These are phyloP conservation scores for Dendrocalamus latiflorus DNA, from an alignment of 202 grass and related monocot species.

Conservation along the genomic window DNA sequence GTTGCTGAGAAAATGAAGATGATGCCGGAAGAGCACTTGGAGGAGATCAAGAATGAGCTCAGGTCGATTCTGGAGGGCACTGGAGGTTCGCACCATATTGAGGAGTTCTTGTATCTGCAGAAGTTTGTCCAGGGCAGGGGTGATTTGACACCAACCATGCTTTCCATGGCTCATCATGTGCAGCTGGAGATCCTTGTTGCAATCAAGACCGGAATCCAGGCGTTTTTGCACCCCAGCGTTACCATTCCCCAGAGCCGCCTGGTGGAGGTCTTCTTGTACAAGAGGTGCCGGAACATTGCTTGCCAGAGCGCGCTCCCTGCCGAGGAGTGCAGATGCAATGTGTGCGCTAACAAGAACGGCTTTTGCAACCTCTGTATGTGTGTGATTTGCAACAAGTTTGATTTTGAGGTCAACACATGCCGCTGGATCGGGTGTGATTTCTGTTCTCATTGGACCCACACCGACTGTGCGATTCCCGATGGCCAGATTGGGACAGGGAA, in stretches of 20 bases:
- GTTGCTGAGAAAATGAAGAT: slow-evolving; percentile 78
- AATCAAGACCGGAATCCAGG: too few relatives aligned
- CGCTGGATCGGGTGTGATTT: slow-evolving; percentile 96
- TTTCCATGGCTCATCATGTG: too few relatives aligned
- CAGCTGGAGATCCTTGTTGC: too few relatives aligned
- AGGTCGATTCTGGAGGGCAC: slow-evolving; percentile 78
- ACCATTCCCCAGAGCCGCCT: too few relatives aligned
- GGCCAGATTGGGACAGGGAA: slow-evolving; percentile 72
- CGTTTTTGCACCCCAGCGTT: too few relatives aligned
- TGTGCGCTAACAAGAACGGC: slow-evolving; percentile 69
- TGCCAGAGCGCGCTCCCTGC: slow-evolving; percentile 81
- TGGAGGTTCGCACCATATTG: slow-evolving; percentile 74
- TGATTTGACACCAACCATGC: too few relatives aligned
- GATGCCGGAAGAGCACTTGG: slow-evolving; percentile 70
- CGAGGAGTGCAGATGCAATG: slow-evolving; percentile 78
- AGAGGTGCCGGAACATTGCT: too few relatives aligned
- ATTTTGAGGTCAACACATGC: slow-evolving; percentile 99
- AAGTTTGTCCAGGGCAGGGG: too few relatives aligned
- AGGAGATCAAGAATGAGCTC: slow-evolving; percentile 78
- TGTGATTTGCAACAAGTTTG: slow-evolving; percentile 97
- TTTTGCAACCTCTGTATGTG: slow-evolving; percentile 99
- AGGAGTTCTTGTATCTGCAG: slow-evolving; percentile 91
- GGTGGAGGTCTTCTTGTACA: too few relatives aligned
- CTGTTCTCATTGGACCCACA: slow-evolving; percentile 97
- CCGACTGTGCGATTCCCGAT: slow-evolving; percentile 77